phyloP scores from a whole-genome alignment of 805 yeast genomes.

The Candida xyloterini region DNA sequence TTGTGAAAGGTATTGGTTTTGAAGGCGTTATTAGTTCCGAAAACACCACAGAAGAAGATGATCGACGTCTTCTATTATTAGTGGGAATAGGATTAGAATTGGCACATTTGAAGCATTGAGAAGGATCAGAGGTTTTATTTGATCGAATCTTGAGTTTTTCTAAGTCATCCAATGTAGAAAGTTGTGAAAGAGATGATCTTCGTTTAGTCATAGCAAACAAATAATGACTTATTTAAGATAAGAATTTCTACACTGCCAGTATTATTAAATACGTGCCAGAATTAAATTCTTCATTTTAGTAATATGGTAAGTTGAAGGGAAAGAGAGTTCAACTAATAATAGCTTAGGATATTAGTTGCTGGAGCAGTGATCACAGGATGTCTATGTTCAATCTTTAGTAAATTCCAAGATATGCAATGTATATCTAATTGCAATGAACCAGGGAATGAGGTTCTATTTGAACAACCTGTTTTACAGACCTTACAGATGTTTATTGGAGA shows the following conservation, averaged over 20 bases:
- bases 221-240: slow-evolving; percentile 4
- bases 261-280: neutral
- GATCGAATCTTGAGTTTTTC: neutral
- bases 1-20: slow-evolving; percentile 25
- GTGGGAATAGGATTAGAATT: slow-evolving; percentile 11
- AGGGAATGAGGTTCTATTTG: slow-evolving; percentile 50
- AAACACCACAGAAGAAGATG: slow-evolving; percentile 24
- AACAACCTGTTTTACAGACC: slow-evolving; percentile 78
- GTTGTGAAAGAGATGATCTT: slow-evolving; percentile 24
- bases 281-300: neutral
- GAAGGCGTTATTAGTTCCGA: slow-evolving; percentile 21
- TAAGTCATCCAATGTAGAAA: slow-evolving; percentile 18
- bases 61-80: slow-evolving; percentile 16
- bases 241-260: slow-evolving; percentile 6
- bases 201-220: slow-evolving; percentile 10
- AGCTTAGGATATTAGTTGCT: slow-evolving; percentile 30
- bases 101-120: slow-evolving; percentile 7
- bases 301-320: slow-evolving; percentile 1
- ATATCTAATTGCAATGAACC: slow-evolving; percentile 52
- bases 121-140: neutral
- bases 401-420: slow-evolving; percentile 73
- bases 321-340: neutral
- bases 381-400: slow-evolving; percentile 69
- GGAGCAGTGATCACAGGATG: slow-evolving; percentile 71
- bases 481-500: slow-evolving; percentile 82